Conservation (phyloP, 1,284 basidiomycete genomes). For the Cutaneotrichosporon dermatis region DNA sequence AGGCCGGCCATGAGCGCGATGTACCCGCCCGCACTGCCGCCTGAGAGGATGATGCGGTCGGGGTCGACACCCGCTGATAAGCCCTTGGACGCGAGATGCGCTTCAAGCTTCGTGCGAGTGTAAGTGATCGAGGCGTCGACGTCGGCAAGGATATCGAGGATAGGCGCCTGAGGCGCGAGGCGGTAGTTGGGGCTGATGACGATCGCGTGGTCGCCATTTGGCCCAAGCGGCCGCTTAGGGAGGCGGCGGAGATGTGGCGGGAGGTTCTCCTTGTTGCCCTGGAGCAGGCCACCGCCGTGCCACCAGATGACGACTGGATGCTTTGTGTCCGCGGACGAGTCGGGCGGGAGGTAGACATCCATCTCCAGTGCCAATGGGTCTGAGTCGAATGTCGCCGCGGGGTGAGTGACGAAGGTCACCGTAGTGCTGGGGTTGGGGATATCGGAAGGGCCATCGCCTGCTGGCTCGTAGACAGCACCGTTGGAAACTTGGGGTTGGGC, state of each 20-base stretch:
- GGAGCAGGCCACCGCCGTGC: slow-evolving; percentile 45
- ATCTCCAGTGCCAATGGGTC: slow-evolving; percentile 40
- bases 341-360: slow-evolving; percentile 41
- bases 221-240: slow-evolving; percentile 20
- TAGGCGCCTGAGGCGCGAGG: slow-evolving; percentile 40
- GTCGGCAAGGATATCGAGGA: slow-evolving; percentile 44
- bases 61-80: slow-evolving; percentile 31
- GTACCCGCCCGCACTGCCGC: slow-evolving; percentile 45
- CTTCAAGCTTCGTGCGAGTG: slow-evolving; percentile 35
- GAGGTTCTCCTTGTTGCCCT: slow-evolving; percentile 48
- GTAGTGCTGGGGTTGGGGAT: slow-evolving; percentile 34
- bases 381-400: slow-evolving; percentile 44
- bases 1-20: slow-evolving; percentile 43
- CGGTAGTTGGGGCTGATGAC: slow-evolving; percentile 46
- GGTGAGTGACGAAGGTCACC: slow-evolving; percentile 31
- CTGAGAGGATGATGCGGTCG: slow-evolving; percentile 36
- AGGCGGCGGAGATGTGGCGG: slow-evolving; percentile 44
- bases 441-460: slow-evolving; percentile 15
- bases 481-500: not conserved
- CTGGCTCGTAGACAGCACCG: slow-evolving; percentile 4
- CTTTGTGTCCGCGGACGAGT: slow-evolving; percentile 3
- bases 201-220: slow-evolving; percentile 23
- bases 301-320: slow-evolving; percentile 45
- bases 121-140: slow-evolving; percentile 31
- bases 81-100: slow-evolving; percentile 27